Conservation (phyloP, 1,284 basidiomycete genomes). For the Phlebopus sp. region DNA sequence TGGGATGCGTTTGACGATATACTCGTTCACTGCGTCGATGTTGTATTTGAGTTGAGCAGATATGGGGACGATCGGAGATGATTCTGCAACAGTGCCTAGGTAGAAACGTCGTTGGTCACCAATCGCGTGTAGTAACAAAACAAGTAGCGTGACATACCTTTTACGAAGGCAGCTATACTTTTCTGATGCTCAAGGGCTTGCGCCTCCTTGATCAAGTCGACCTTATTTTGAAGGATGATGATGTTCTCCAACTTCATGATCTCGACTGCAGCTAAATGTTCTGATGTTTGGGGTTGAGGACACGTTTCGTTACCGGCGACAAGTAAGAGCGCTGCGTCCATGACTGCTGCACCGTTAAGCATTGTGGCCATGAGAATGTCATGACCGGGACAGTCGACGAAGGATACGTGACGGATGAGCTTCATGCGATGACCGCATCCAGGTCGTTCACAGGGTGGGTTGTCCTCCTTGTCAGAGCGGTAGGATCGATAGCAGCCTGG, state of each 20-base stretch:
- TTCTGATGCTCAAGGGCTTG: conserved; percentile 92
- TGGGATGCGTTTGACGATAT: conserved; percentile 96
- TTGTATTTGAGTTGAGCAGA: conserved; percentile 99
- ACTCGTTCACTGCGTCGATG: conserved; percentile 99
- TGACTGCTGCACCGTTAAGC: conserved; percentile 99
- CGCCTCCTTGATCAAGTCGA: conserved; percentile 90
- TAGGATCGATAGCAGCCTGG: conserved; percentile 95
- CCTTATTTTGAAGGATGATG: conserved; percentile 98
- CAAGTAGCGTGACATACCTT: conserved; percentile 53
- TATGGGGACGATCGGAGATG: conserved; percentile 97
- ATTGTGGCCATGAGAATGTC: conserved; percentile 99
- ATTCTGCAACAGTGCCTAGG: conserved; percentile 91
- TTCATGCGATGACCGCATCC: conserved; percentile 91
- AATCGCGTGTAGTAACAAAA: conserved; percentile 4
- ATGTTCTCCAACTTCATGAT: conserved; percentile 99
- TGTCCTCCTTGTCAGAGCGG: conserved; percentile 90
- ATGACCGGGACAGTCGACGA: conserved; percentile 95
- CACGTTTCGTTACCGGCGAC: conserved; percentile 98
- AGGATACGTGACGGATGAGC: conserved; percentile 91
- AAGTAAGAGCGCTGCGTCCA: conserved; percentile 96
- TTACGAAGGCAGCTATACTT: conserved; percentile 90
- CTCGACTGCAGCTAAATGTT: conserved; percentile 97
- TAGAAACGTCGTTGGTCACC: neutral
- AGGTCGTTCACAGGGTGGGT: conserved; percentile 89
- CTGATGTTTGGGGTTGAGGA: conserved; percentile 97